Conservation (phyloP, 1,139 yeast genomes). For the Geotrichum phurueaensis region DNA sequence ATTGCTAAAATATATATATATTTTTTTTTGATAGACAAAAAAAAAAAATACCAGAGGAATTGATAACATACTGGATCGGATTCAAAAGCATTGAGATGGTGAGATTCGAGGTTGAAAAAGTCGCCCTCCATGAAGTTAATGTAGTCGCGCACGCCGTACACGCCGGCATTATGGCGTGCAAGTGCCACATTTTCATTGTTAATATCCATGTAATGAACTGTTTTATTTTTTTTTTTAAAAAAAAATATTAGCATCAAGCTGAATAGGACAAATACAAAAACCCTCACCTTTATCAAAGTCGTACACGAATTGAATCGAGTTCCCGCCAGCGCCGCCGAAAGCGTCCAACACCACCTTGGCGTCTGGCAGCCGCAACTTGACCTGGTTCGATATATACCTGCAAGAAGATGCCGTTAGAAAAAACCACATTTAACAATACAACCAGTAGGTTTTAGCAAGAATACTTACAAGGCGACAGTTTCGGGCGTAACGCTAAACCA, state of each 20-base stretch:
- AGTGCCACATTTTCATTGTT: conserved; percentile 57
- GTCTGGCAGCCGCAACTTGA: conserved; percentile 46
- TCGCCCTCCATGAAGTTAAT: conserved; percentile 41
- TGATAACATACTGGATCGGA: neutral
- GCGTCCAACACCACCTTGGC: conserved; percentile 52
- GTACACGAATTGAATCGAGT: conserved; percentile 73
- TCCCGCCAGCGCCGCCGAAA: conserved; percentile 96
- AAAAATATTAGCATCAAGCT: neutral
- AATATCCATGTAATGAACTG: conserved; percentile 62
- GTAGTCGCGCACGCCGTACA: conserved; percentile 51
- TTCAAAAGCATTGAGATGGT: neutral
- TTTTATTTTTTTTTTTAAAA: conserved; percentile 12
- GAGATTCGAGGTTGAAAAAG: conserved; percentile 39
- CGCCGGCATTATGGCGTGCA: conserved; percentile 63
- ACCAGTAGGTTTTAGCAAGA: neutral
- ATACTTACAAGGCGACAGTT: conserved; percentile 44
- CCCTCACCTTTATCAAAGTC: conserved; percentile 38
- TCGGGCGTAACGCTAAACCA: conserved; percentile 96
- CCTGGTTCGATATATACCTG: conserved; percentile 46
- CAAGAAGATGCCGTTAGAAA: neutral
- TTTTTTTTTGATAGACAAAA: no score
- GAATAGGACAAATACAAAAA: neutral
- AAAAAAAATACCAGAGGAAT: neutral
- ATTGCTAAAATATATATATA: neutral
- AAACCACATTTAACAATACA: neutral